Percentiles rank a stretch among this genome's conserved stretches.
Evolutionary conservation across 768 basidiomycete genomes (phyloP).

Genomic region (Hygrocybe coccinea): DNA sequence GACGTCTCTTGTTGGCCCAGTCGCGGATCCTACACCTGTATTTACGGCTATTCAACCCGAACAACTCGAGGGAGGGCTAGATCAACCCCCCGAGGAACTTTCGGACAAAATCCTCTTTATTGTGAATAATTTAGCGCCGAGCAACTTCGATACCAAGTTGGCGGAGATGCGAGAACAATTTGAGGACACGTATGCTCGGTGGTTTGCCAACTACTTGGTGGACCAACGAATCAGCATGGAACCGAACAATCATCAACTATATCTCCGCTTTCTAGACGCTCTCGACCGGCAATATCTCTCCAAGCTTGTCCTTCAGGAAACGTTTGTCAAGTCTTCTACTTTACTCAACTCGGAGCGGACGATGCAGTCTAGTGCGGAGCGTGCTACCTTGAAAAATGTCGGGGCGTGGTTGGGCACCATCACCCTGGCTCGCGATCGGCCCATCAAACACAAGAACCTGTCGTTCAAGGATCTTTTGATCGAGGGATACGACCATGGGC

Average conservation of each 20-base stretch:
- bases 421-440: constrained; percentile 87
- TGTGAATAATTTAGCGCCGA: constrained; percentile 94
- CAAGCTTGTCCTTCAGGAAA: constrained; percentile 88
- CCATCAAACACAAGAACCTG: constrained; percentile 88
- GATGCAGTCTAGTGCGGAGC: constrained; percentile 78
- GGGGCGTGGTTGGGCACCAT: constrained; percentile 92
- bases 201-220: constrained; percentile 98
- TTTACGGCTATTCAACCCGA: constrained; percentile 82
- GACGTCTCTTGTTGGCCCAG: constrained; percentile 19
- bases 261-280: constrained; percentile 88
- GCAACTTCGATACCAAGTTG: constrained; percentile 86
- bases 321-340: constrained; percentile 77
- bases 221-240: constrained; percentile 94
- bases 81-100: constrained; percentile 74
- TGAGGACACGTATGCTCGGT: constrained; percentile 76
- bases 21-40: constrained; percentile 44
- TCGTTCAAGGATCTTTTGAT: constrained; percentile 97
- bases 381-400: constrained; percentile 86
- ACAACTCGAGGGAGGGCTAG: constrained; percentile 52
- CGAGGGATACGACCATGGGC: constrained; percentile 89
- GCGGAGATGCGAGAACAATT: constrained; percentile 82
- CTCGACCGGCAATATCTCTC: constrained; percentile 63
- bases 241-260: constrained; percentile 94
- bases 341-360: constrained; percentile 91
- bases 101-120: constrained; percentile 96